Base-by-base conservation (phyloP, 1,284 basidiomycete genomes). In the Ustilago lituana region DNA sequence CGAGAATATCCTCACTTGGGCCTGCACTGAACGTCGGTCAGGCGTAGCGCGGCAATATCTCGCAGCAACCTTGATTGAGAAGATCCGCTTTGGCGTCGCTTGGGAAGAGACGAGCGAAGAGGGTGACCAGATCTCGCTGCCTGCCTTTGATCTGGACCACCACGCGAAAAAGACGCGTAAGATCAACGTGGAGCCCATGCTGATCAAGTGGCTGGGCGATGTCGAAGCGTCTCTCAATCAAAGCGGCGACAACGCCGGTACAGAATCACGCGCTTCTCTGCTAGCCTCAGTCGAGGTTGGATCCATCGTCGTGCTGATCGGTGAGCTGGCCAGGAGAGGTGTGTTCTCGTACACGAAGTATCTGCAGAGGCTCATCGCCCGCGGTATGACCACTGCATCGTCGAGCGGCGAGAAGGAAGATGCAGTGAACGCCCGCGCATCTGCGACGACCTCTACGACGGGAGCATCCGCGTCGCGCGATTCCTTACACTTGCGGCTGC, bases 261-360 rank as follows among this genome's bases (percentile, higher is more conserved):
- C 23, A 3, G 41, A 40, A 22, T 3, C 40, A 3, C 41, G 44
- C 17, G 40, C 26, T 6, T 10, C 15, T 6, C 19, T 46, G 19
- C 23, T 75, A 19, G 49, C 57, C 2, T 55, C 54, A 15, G 35
- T 68, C n/a, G 46, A 71, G 8, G 54, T 76, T 4, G 84, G 85
- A 33, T 84, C 87, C 17, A 86, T 93, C 32, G 87, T 91, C 9
- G 84, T 90, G 20, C 84, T 94, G 5, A 91, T 90, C 60, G 92
- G 91, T 11, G 90, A 92, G 78, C 86, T 95, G 2, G 88, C 91
- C 5, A 87, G 89, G 73, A 84, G 86, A 23, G 89, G 88, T 4
- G 81, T 93, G 19, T 94, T 95, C 80, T 91, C 90, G 1, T 95
- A 92, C 76, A 85, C 88, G n/a, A 86, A 86, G 36, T 96, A 94